Evolutionary conservation across 768 basidiomycete species (phyloP), one percentile per base, ranked within the genome.

Genomic region (Glaciozyma antarctica): DNA sequence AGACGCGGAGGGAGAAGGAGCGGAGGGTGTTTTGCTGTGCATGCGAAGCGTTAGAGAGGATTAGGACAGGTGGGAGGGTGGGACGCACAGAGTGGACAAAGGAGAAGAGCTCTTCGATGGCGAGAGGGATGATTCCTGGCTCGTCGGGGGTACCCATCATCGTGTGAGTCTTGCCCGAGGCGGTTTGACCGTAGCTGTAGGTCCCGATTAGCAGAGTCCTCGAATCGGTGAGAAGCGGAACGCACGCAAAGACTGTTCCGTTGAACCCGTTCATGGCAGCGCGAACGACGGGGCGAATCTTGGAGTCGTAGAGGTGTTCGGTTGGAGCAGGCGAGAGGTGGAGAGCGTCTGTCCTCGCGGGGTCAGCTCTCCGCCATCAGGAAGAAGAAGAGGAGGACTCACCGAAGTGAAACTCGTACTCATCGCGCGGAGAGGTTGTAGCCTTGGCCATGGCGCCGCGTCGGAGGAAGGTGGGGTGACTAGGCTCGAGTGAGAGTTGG

Each of bases 191-290:
- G 61, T 79, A 79, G 24, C 65, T 65, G 26, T 4, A 5, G 12
- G 48, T 13, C n/a, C 21, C 1, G 28, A 28, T 32, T 21, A 5
- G 19, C 24, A 30, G 19, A 12, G 88, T 6, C 8, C n/a, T 8
- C 32, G 16, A 10, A 45, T 0, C 19, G 41, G 26, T 5, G n/a
- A 38, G 24, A 45, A 12, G 60, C 89, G 88, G 0, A 2, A 55
- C 65, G 28, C 28, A 70, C 60, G 95, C 94, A 72, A 99, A 99
- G 49, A 97, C 83, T 68, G 98, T 89, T 12, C 92, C 84, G 76
- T 98, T 97, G 81, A 85, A 98, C 22, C 95, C 95, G 58, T 90
- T 89, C 91, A 98, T 95, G 15, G 93, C 90, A 5, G 92, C 89
- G 63, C 71, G 64, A 22, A 70, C 66, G 52, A 69, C 67, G 16